Conservation (phyloP, 176 grass and related monocot species). For the Musa schizocarpa region DNA sequence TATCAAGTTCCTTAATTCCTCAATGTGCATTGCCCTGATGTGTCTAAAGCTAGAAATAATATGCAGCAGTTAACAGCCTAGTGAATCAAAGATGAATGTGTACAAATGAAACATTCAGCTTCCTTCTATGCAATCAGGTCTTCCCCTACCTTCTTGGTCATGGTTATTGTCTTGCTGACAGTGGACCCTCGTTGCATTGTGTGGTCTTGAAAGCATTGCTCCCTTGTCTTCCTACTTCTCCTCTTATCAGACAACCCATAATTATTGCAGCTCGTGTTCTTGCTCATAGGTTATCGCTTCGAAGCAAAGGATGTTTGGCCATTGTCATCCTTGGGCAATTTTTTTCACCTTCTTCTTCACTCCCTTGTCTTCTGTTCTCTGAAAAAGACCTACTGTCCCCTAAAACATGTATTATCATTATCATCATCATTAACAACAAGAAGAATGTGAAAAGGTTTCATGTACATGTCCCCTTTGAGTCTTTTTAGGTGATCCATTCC, state of each 20-base stretch:
- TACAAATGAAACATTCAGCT: no score
- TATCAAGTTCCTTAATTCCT: no score
- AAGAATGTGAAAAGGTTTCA: not conserved
- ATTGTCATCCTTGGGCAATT: not conserved
- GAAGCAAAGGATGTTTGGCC: slow-evolving; percentile 2
- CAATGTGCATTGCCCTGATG: no score
- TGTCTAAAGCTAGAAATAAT: no score
- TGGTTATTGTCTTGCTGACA: not conserved
- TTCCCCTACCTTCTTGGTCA: not conserved
- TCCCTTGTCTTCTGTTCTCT: not conserved
- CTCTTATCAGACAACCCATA: slow-evolving; percentile 2
- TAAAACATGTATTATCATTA: not conserved
- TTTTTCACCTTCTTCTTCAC: not conserved
- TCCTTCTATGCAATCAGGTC: not conserved
- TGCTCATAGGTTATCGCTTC: not conserved
- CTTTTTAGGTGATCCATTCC: not conserved
- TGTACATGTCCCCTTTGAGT: not conserved
- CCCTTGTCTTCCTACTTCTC: slow-evolving; percentile 3
- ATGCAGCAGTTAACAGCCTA: no score
- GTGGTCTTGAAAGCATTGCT: slow-evolving; percentile 4
- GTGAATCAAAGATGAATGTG: no score
- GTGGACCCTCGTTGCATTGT: not conserved
- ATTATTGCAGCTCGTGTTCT: not conserved
- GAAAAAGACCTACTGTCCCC: not conserved
- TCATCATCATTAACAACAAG: not conserved